These are phyloP conservation scores for Gautieria morchelliformis DNA, from an alignment of 768 basidiomycete species.

Conservation along the genomic window DNA sequence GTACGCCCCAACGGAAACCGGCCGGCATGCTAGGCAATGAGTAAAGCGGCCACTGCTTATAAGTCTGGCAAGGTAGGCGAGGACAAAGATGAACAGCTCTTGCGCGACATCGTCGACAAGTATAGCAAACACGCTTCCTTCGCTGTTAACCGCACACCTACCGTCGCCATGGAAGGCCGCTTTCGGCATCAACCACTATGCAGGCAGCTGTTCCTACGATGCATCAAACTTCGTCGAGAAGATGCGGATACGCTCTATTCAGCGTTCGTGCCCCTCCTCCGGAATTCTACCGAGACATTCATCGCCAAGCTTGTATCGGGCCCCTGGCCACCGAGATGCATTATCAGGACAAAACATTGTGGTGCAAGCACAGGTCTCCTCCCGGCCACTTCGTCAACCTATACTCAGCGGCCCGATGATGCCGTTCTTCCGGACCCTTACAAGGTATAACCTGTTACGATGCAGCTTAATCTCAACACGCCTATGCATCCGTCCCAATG, in stretches of 20 bases:
- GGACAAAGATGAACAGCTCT: conserved; percentile 60
- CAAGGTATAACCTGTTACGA: conserved; percentile 74
- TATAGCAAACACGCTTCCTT: conserved; percentile 75
- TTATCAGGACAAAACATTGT: conserved; percentile 63
- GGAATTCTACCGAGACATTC: conserved; percentile 62
- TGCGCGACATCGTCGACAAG: conserved; percentile 58
- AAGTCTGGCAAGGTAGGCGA: conserved; percentile 71
- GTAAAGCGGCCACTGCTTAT: conserved; percentile 59
- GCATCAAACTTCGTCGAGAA: conserved; percentile 57
- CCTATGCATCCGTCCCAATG: too few relatives aligned
- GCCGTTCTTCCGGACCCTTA: conserved; percentile 47
- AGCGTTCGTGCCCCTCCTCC: conserved; percentile 69
- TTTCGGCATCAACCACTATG: conserved; percentile 86
- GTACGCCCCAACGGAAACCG: conserved; percentile 61
- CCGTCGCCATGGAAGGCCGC: conserved; percentile 39
- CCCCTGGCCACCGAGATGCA: conserved; percentile 77
- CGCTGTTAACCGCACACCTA: conserved; percentile 36
- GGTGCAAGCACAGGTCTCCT: conserved; percentile 82
- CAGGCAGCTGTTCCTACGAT: conserved; percentile 69
- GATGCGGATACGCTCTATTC: conserved; percentile 73
- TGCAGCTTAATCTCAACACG: conserved; percentile 74
- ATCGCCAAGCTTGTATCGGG: conserved; percentile 78
- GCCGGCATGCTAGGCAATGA: conserved; percentile 68
- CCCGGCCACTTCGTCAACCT: conserved; percentile 62
- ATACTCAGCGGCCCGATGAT: conserved; percentile 15